These are phyloP conservation scores for Candida albicans DNA, from an alignment of 1,139 yeast species.

Conservation along the genomic window DNA sequence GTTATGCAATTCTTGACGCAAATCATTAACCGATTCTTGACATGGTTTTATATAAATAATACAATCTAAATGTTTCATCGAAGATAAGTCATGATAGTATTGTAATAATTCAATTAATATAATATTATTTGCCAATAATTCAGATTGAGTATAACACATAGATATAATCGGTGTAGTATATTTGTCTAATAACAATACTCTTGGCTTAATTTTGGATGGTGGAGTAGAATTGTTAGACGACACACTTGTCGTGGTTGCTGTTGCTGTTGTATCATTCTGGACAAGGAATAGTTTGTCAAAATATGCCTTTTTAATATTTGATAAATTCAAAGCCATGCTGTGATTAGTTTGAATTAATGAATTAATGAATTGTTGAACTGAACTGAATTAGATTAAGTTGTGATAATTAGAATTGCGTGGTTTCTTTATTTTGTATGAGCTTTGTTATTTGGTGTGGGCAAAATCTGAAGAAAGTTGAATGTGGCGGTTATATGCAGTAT, in stretches of 20 bases:
- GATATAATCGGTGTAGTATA: conserved; percentile 82
- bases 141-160: conserved; percentile 84
- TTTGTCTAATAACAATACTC: conserved; percentile 75
- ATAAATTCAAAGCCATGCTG: conserved; percentile 34
- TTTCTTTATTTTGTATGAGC: no score
- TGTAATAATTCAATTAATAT: conserved; percentile 73
- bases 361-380: no score
- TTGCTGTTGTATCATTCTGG: not conserved
- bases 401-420: no score
- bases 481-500: no score
- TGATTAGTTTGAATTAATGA: no score
- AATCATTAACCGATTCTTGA: conserved; percentile 56
- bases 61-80: conserved; percentile 79
- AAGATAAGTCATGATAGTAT: conserved; percentile 62
- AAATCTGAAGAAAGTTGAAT: no score
- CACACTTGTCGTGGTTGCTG: not conserved
- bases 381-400: no score
- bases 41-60: conserved; percentile 78
- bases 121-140: conserved; percentile 75
- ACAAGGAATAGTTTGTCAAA: conserved; percentile 35
- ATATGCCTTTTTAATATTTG: conserved; percentile 37
- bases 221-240: not conserved
- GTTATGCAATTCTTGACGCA: conserved; percentile 64
- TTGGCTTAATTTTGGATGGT: conserved; percentile 42
- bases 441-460: no score